Evolutionary conservation across 345 rosid species (phyloP), one percentile per base, ranked within the genome.

Genomic region (thale cress (Arabidopsis thaliana)): DNA sequence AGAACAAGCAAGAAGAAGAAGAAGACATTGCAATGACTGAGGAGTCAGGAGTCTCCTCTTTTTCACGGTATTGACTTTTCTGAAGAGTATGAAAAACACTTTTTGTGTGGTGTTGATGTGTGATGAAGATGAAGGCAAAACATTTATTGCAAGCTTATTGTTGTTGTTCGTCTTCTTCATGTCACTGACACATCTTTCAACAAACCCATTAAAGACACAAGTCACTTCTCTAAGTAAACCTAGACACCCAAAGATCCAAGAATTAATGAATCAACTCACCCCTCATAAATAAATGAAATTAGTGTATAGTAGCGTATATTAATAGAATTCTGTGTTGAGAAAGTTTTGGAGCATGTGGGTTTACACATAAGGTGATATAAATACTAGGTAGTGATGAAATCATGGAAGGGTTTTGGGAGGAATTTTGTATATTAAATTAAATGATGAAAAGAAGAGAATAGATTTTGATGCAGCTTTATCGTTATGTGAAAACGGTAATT

Each of bases 331-430:
- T 68, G 59, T 73, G 66, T 86, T 81, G 81, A 81, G 76, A 75
- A 76, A 80, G 82, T 79, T 76, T 78, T 78, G 75, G 66, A 59
- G 80, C 88, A 88, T 88, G 91, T 88, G 93, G 86, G 82, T 75
- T 76, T 81, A 82, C 71, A 63, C 37, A 55, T 46, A 45, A 71
- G 53, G 82, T 71, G 85, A 64, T 81, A 84, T 87, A 85, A 81
- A 87, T 84, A 86, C 56, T 71, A 23, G 32, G 85, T 78, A 83
- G 87, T 86, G 96, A 82, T 85, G 93, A 91, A 85, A 85, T 85
- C 87, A 87, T 86, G 69, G 72, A 42, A 66, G 25, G 46, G 42
- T 25, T 41, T 70, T 46, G 38, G 45, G 30, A 30, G 4, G 13
- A 32, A 13, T 33, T 52, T 25, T 40, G 9, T 51, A 59, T 23